Base-by-base conservation (phyloP, 805 yeast species). In the Pichia gijzeniarum region DNA sequence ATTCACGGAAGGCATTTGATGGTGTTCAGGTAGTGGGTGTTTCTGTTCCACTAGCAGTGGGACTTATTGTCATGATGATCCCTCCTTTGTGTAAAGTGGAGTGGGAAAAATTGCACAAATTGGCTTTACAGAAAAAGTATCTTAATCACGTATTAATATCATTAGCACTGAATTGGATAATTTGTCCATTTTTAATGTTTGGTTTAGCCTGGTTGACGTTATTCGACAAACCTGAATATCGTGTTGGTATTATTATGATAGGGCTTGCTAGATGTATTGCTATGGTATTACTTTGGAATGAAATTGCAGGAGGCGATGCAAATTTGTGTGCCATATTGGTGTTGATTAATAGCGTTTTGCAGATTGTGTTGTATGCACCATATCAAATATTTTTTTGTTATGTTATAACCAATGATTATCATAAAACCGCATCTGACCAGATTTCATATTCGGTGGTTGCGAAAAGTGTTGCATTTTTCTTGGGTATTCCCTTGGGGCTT, bases 251-350 rank as follows among this genome's bases (percentile, higher is more conserved):
- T n/a, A 74, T 78, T 27, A 70, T 78, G 73, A 74, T 78, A 38
- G 83, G 83, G 1, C 46, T 74, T 31, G 82, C 80, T 5, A 60
- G 82, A 47, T 77, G 83, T 55, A 76, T 77, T 50, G 83, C 82
- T 19, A 77, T 78, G 82, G 83, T 77, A 1, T 59, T 78, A 41
- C 57, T 77, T 22, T 77, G 82, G 83, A 77, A 73, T 53, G 70
- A 73, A 27, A 62, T 78, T 16, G 77, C 81, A 2, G 69, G 61
- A 7, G 82, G 82, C 5, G 79, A 76, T 53, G 59, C 61, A 38
- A 67, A 66, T 35, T 57, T 74, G 36, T 77, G 83, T 58, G 79
- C 77, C 3, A 53, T 74, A 7, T 52, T 77, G n/a, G 81, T 78
- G 2, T 60, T 74, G 6, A 55, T 74, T 37, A 77, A 77, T 58